A percentile compares a stretch with the other conserved stretches of the same genome.
Conservation (phyloP, 257 asterid genomes). For the Echites panduratus region DNA sequence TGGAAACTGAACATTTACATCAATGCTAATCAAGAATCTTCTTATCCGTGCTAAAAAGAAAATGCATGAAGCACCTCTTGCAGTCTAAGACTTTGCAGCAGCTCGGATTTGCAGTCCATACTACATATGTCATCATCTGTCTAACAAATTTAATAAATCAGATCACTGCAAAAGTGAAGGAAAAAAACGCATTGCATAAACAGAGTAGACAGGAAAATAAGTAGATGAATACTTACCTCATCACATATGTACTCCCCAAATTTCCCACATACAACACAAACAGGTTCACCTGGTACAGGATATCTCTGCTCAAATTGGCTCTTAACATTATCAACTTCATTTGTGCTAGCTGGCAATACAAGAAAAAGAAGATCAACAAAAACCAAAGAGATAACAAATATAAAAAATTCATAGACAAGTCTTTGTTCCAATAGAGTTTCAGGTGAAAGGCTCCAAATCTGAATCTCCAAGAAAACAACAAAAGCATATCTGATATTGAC, state of each 20-base stretch:
- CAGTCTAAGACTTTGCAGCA: conserved; percentile 40
- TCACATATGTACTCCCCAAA: conserved; percentile 88
- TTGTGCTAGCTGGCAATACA: conserved; percentile 31
- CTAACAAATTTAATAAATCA: conserved; percentile 32
- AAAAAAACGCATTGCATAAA: conserved; percentile 10
- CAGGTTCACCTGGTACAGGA: conserved; percentile 79
- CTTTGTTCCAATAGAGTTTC: too few relatives aligned
- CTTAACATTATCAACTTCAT: conserved; percentile 44
- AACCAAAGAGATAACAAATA: background rate
- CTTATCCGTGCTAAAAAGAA: background rate
- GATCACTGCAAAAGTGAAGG: conserved; percentile 11
- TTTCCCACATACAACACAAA: conserved; percentile 70
- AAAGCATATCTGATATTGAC: background rate
- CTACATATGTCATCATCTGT: conserved; percentile 87
- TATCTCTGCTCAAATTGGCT: conserved; percentile 58
- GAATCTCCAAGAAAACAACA: background rate
- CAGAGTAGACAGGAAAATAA: conserved; percentile 2
- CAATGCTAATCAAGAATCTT: background rate
- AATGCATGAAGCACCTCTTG: conserved; percentile 41
- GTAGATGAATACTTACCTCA: conserved; percentile 42
- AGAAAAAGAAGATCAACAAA: conserved; percentile 9
- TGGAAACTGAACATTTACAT: conserved; percentile 8
- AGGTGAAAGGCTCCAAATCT: too few relatives aligned
- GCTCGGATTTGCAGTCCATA: conserved; percentile 70
- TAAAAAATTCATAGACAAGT: too few relatives aligned